A percentile compares a stretch with the other conserved stretches of the same genome.
phyloP scores from a whole-genome alignment of 441 rosid genomes.

The Erodium chrysanthum region DNA sequence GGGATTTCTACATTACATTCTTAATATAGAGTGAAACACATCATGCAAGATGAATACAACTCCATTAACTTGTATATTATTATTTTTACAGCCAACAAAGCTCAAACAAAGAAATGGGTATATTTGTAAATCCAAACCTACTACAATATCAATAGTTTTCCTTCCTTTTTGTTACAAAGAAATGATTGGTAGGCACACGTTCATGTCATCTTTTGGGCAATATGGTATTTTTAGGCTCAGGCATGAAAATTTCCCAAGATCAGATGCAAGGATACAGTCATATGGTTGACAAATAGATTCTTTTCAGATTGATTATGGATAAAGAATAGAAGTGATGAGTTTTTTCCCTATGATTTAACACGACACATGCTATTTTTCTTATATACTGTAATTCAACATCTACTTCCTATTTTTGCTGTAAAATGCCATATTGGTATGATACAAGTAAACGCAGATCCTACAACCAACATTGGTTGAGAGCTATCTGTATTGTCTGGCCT shows the following conservation, averaged over 20 bases:
- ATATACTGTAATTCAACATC: background rate
- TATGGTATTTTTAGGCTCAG: background rate
- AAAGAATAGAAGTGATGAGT: background rate
- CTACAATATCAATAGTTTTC: background rate
- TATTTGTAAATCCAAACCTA: background rate
- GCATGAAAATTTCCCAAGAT: background rate
- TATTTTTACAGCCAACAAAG: background rate
- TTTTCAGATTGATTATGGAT: background rate
- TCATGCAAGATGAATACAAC: background rate
- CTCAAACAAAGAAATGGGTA: background rate
- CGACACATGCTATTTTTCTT: background rate
- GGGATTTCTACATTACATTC: background rate
- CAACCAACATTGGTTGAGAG: background rate
- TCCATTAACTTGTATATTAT: background rate
- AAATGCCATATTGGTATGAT: background rate
- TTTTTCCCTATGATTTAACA: background rate
- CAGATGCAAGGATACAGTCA: background rate
- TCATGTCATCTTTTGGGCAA: background rate
- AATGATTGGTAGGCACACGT: background rate
- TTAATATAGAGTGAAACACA: background rate
- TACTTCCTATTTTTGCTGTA: background rate
- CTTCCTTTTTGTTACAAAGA: background rate
- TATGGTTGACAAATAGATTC: background rate
- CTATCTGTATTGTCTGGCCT: background rate
- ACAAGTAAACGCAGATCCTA: background rate